phyloP scores from a whole-genome alignment of 2,329 filamentous ascomycete species.

The Microdochium trichocladiopsis region DNA sequence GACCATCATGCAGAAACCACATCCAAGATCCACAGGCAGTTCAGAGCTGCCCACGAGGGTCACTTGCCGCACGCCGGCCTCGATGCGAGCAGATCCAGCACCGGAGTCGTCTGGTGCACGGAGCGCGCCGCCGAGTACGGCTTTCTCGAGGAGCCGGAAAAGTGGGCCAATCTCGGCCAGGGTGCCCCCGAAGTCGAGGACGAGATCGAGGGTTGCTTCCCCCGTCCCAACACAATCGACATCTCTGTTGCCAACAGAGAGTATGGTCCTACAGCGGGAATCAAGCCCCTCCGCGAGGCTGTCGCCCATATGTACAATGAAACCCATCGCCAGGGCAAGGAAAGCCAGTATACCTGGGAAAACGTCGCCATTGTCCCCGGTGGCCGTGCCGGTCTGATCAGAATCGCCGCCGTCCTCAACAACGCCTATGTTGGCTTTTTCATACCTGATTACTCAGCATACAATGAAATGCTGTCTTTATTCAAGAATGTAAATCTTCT shows the following conservation, averaged over 20 bases:
- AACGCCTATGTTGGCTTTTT: constrained; percentile 93
- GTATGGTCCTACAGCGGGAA: constrained; percentile 90
- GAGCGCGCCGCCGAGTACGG: constrained; percentile 86
- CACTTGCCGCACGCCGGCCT: constrained; percentile 88
- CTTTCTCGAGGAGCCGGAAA: constrained; percentile 71
- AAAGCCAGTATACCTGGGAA: constrained; percentile 91
- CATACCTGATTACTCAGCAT: constrained; percentile 91
- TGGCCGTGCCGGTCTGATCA: constrained; percentile 84
- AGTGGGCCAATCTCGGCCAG: constrained; percentile 92
- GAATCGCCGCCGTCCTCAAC: constrained; percentile 88
- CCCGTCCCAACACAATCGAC: constrained; percentile 71
- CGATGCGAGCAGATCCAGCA: constrained; percentile 80
- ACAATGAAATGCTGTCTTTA: constrained; percentile 93
- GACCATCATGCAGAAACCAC: constrained; percentile 53
- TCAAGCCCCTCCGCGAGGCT: constrained; percentile 81
- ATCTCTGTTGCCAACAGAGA: constrained; percentile 74
- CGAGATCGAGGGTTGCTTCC: constrained; percentile 84
- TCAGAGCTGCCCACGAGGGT: constrained; percentile 83
- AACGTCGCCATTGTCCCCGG: constrained; percentile 96
- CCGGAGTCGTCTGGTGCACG: constrained; percentile 89
- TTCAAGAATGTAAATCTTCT: constrained; percentile 73
- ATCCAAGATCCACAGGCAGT: constrained; percentile 82
- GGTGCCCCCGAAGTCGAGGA: constrained; percentile 92
- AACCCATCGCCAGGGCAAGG: constrained; percentile 81
- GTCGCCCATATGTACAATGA: constrained; percentile 91